phyloP scores from a whole-genome alignment of 352 stramenopile genomes.

The Globisporangium middletonii region DNA sequence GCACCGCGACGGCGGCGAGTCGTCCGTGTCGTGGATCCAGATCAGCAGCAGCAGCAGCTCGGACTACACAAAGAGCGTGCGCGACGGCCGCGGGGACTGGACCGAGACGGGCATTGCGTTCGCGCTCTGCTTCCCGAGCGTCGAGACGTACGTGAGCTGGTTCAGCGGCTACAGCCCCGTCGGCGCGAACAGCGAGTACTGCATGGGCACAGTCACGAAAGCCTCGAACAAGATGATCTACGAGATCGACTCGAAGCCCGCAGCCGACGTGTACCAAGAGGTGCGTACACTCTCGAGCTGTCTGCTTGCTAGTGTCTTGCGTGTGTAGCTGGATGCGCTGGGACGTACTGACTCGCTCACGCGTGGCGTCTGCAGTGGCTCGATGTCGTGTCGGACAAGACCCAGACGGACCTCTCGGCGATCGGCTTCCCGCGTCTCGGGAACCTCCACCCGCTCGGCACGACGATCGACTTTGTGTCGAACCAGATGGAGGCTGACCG shows the following conservation, averaged over 20 bases:
- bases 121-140: slow-evolving; percentile 77
- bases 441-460: slow-evolving; percentile 78
- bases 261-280: slow-evolving; percentile 79
- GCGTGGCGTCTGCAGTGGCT: slow-evolving; percentile 42
- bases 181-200: slow-evolving; percentile 66
- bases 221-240: slow-evolving; percentile 81
- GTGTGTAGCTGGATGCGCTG: background rate
- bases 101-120: slow-evolving; percentile 82
- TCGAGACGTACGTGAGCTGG: slow-evolving; percentile 84
- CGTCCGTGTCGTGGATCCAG: slow-evolving; percentile 78
- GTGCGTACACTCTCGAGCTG: slow-evolving; percentile 15
- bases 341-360: background rate
- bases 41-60: slow-evolving; percentile 81
- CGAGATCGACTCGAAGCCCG: slow-evolving; percentile 81
- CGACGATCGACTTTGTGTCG: slow-evolving; percentile 72
- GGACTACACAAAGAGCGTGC: slow-evolving; percentile 74
- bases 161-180: slow-evolving; percentile 85
- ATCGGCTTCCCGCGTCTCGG: slow-evolving; percentile 79
- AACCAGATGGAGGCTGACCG: slow-evolving; percentile 68
- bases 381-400: slow-evolving; percentile 70
- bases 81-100: slow-evolving; percentile 62
- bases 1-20: slow-evolving; percentile 50
- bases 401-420: slow-evolving; percentile 56
- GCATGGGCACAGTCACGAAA: slow-evolving; percentile 85
- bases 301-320: background rate